Base-by-base conservation (phyloP, 495 filamentous ascomycete genomes). In the Tetracladium marchalianum region DNA sequence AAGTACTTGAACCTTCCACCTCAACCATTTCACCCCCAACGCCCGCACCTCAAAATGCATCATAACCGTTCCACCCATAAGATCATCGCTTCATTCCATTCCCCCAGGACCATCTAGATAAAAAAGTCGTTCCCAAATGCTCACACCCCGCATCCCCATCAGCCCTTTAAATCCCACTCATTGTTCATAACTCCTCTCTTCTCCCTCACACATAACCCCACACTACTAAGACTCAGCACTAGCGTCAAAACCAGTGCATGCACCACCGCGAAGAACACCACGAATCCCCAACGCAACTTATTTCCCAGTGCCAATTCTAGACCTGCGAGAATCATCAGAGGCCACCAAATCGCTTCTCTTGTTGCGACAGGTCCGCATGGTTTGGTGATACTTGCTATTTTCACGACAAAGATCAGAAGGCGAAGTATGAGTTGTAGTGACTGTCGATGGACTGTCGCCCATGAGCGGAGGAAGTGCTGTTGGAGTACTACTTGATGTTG, bases 361-460 rank as follows among this genome's bases (percentile, higher is more conserved):
- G 72, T 68, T 0, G 75, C 74, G n/a, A 75, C 61, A 0, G 84
- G 83, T 11, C 66, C 67, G 60, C 84, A 88, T 5, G 77, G 73
- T 44, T 71, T 63, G 10, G 72, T 70, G 1, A 78, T 54, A 2
- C 73, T 72, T 15, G 66, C 58, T 0, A 78, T 52, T 53, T 87
- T 85, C 16, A 69, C 32, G 7, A 79, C 58, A 51, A 85, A 81
- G 4, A 82, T 50, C 5, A 70, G 44, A 40, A 72, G 59, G 36
- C 67, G 59, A 15, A 60, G 46, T 4, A 61, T 51, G 1, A 67
- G 45, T 1, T 60, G 45, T 5, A 64, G 49, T 13, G 59, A 49
- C 39, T 51, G 55, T 11, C 44, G 42, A 38, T 51, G 56, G 19
- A 56, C 31, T 31, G 27, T 13, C 31, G 31, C 33, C 59, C 54